A percentile compares a stretch with the other conserved stretches of the same genome.
These are phyloP conservation scores for Chalara sp. DNA, from an alignment of 2,329 filamentous ascomycete species.

Conservation along the genomic window DNA sequence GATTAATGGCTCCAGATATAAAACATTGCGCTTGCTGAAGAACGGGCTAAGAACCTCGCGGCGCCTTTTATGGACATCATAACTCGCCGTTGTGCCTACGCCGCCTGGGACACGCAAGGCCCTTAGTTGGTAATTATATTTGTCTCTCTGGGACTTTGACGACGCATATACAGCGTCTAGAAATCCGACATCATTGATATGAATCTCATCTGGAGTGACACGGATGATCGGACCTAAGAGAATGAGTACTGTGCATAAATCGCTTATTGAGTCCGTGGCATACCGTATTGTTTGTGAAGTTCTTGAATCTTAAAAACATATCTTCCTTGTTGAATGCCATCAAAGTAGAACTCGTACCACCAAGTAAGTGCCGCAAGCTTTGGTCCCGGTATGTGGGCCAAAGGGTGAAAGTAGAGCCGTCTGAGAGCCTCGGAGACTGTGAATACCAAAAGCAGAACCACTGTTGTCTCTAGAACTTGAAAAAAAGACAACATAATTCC, in stretches of 20 bases:
- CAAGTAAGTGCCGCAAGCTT: conserved; percentile 23
- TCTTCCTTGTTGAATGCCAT: conserved; percentile 15
- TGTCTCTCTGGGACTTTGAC: conserved; percentile 9
- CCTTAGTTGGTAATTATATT: conserved; percentile 6
- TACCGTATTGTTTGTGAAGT: conserved; percentile 14
- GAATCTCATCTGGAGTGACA: conserved; percentile 23
- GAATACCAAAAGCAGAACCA: conserved; percentile 4
- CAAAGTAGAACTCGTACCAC: conserved; percentile 23
- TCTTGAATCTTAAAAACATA: conserved; percentile 13
- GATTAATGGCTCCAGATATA: no score
- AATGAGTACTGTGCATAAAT: neutral
- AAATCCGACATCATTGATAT: conserved; percentile 25
- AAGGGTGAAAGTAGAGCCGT: conserved; percentile 27
- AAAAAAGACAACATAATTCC: neutral
- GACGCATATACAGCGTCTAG: conserved; percentile 23
- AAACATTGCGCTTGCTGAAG: no score
- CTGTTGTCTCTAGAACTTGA: neutral
- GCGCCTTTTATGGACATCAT: no score
- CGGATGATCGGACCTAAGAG: conserved; percentile 26
- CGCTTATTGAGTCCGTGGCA: neutral
- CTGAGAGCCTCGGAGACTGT: conserved; percentile 10
- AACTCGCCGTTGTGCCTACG: no score
- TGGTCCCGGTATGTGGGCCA: conserved; percentile 26
- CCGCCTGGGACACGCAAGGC: conserved; percentile 6
- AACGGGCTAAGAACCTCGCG: no score